Evolutionary conservation across 1,284 basidiomycete species (phyloP).

Genomic region (Leucoagaricus sp.): DNA sequence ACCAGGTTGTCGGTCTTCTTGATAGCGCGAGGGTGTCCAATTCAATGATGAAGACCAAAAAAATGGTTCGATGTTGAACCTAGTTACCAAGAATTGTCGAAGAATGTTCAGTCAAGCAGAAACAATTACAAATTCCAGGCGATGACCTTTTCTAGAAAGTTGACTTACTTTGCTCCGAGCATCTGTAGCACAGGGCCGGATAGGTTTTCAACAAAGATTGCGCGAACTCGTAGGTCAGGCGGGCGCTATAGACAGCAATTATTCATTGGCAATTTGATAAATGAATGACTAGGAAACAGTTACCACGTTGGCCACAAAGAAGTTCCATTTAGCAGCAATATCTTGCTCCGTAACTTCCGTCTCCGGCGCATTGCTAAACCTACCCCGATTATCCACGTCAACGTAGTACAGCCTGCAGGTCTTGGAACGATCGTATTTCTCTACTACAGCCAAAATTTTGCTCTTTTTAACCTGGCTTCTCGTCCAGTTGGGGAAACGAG

Average conservation of each 20-base stretch:
- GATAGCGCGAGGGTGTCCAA: conserved; percentile 52
- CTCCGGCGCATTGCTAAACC: conserved; percentile 30
- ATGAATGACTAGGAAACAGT: conserved; percentile 21
- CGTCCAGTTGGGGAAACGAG: conserved; percentile 55
- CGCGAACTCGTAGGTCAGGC: conserved; percentile 36
- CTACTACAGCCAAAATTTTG: conserved; percentile 34
- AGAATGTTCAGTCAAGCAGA: neutral
- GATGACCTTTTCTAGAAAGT: neutral
- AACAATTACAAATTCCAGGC: neutral
- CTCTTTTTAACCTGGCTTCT: conserved; percentile 39
- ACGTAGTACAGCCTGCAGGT: conserved; percentile 35
- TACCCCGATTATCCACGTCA: conserved; percentile 36
- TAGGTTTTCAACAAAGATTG: conserved; percentile 44
- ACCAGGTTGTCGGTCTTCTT: conserved; percentile 36
- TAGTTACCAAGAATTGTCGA: conserved; percentile 16
- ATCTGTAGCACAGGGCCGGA: conserved; percentile 47
- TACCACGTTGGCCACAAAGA: conserved; percentile 32
- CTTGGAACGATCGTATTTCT: conserved; percentile 24
- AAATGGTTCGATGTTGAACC: conserved; percentile 52
- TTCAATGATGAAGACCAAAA: conserved; percentile 52
- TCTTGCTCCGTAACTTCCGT: conserved; percentile 22
- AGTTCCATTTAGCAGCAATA: conserved; percentile 34
- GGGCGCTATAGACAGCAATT: conserved; percentile 26
- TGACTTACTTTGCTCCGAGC: conserved; percentile 43
- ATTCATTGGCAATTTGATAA: neutral